These are phyloP conservation scores for Calamus simplicifolius DNA, from an alignment of 176 grass and related monocot species.

Conservation along the genomic window DNA sequence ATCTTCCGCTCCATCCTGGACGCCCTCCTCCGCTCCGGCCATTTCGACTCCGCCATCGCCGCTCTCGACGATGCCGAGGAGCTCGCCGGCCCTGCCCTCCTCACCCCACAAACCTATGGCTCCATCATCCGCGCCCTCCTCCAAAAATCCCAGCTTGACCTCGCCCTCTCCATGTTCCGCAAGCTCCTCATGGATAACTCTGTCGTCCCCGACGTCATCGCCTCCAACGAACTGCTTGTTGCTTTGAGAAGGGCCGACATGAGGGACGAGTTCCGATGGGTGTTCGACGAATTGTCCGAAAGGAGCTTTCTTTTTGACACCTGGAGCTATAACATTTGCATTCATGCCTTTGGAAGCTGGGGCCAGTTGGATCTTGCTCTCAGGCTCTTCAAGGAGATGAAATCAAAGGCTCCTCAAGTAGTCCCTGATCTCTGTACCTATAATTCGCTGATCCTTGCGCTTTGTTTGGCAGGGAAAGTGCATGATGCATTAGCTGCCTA, in stretches of 20 bases:
- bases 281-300: constrained; percentile 68
- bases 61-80: constrained; percentile 41
- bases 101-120: constrained; percentile 8
- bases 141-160: constrained; percentile 19
- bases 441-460: constrained; percentile 58
- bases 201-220: constrained; percentile 26
- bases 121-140: constrained; percentile 19
- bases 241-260: constrained; percentile 38
- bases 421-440: constrained; percentile 63
- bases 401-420: constrained; percentile 29
- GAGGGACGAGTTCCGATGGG: constrained; percentile 44
- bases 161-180: constrained; percentile 39
- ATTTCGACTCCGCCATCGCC: constrained; percentile 50
- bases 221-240: constrained; percentile 43
- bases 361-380: constrained; percentile 42
- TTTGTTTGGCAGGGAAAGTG: constrained; percentile 43
- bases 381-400: constrained; percentile 59
- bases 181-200: constrained; percentile 31
- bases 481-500: constrained; percentile 41
- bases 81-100: constrained; percentile 1
- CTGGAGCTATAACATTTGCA: constrained; percentile 73
- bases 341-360: constrained; percentile 72
- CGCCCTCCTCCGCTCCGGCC: constrained; percentile 31
- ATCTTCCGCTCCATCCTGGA: constrained; percentile 34
- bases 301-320: constrained; percentile 45